Base-by-base conservation (phyloP, 2,329 filamentous ascomycete genomes). In the Ophiognomonia clavigignenti-juglandacearum region DNA sequence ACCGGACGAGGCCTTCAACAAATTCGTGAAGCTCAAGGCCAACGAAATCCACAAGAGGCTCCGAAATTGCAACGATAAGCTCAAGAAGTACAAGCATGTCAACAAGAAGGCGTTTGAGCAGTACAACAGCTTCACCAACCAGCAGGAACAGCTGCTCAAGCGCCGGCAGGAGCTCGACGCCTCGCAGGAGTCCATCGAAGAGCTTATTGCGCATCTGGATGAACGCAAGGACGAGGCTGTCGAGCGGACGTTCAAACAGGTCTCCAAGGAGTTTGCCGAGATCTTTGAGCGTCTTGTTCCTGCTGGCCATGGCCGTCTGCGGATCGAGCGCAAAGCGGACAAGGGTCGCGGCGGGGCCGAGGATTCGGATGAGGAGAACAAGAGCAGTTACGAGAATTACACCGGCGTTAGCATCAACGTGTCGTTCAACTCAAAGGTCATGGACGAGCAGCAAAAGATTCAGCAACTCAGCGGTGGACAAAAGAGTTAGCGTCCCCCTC, bases 71-170 rank as follows among this genome's bases (percentile, higher is more conserved):
- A 95, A 95, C 54, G 88, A 96, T 57, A 83, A 87, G 0, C 75
- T 97, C 45, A 97, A 97, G 71, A 96, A 96, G 64, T 97, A 93
- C 70, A 89, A 90, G 46, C 89, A 96, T 60, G 91, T 98, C 70
- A 98, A 98, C 78, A 98, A 97, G 72, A 97, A 98, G 70, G 93
- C 93, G 0, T 96, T 97, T 62, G 95, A 98, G 68, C 93, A 98
- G 65, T 98, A 97, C 72, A 95, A 92, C 70, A 95, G 85, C 69
- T 98, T 97, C 64, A 96, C 92, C 7, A 86, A 84, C 42, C 89
- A 96, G 67, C 86, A 95, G 48, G 91, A 96, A 53, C 85, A 86
- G 19, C 75, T 98, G 16, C 86, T 87, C 41, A 86, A 87, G 60
- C 86, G 93, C 56, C 82, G 92, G 41, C 80, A 85, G 57, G 93